Base-by-base conservation (phyloP, 805 yeast species). In the Grigorovia humatica region DNA sequence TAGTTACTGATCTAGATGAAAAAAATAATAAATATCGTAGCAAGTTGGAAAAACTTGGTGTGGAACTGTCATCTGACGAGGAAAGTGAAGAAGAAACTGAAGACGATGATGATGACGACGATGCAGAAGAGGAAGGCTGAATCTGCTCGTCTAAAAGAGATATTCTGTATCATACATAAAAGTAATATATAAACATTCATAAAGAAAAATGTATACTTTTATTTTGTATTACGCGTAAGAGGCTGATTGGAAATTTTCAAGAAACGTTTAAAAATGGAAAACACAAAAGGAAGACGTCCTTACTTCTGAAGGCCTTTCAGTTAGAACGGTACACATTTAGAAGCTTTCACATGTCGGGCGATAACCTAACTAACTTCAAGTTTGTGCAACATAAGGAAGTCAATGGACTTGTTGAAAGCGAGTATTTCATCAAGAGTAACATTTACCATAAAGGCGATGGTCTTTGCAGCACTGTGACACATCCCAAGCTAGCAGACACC, bases 1-100 rank as follows among this genome's bases (percentile, higher is more conserved):
- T 89, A 18, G 80, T 89, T 65, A 78, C 85, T 18, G 95, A 87
- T 46, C 70, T 88, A 58, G 95, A 88, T 53, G 88, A 83, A 48
- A 79, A 77, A 56, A 80, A 80, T 52, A 70, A 74, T 32, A 73
- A 73, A 55, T 82, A 86, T 63, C 83, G 82, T 60, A 59, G 66
- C 7, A 74, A 70, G 52, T 72, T 84, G 42, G 72, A 71, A 52
- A 70, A 63, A 0, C 60, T 81, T 4, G 88, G 87, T 0, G 80
- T 75, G 49, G 82, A 76, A 1, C 74, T 82, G 1, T 81, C 88
- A 5, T 80, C 87, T 47, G 91, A 83, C 51, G 89, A 83, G 27
- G 88, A 81, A 0, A 82, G 74, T 0, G 85, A 78, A 1, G 86
- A 80, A 2, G 86, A 78, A 0, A 84, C 77, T 4, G 84, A 78